Conservation (phyloP, 2,329 filamentous ascomycete genomes). For the Parastagonospora avenae region DNA sequence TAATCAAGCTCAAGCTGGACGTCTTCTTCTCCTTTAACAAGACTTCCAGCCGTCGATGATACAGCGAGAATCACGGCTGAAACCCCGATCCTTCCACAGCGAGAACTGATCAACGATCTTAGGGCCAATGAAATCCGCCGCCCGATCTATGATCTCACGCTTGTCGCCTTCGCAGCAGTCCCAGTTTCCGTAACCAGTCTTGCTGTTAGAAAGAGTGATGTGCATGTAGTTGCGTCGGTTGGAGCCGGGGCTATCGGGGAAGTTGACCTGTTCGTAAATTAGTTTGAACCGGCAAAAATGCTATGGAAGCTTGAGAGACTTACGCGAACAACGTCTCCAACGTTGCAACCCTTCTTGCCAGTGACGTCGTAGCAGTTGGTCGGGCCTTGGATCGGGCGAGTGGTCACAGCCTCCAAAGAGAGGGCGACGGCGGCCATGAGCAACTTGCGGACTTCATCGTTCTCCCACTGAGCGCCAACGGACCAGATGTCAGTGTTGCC, state of each 20-base stretch:
- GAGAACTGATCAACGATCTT: constrained; percentile 2
- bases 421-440: neutral
- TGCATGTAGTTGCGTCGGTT: neutral
- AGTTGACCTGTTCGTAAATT: neutral
- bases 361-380: neutral
- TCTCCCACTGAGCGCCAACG: neutral
- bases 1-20: neutral
- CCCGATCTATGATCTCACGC: neutral
- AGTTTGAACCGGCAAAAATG: neutral
- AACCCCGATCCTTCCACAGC: neutral
- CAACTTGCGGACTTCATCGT: neutral
- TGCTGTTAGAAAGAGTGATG: too few species aligned
- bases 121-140: neutral
- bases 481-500: neutral
- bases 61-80: constrained; percentile 1
- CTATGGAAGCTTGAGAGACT: neutral
- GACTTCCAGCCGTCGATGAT: constrained; percentile 6
- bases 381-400: neutral
- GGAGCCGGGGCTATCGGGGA: neutral
- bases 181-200: too few species aligned
- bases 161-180: neutral
- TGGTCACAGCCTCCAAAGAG: neutral
- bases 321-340: constrained; percentile 2
- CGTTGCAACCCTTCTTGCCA: neutral
- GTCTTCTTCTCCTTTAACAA: neutral